Conservation (phyloP, 371 early-diverging fungal genomes). For the Mortierella sp. region DNA sequence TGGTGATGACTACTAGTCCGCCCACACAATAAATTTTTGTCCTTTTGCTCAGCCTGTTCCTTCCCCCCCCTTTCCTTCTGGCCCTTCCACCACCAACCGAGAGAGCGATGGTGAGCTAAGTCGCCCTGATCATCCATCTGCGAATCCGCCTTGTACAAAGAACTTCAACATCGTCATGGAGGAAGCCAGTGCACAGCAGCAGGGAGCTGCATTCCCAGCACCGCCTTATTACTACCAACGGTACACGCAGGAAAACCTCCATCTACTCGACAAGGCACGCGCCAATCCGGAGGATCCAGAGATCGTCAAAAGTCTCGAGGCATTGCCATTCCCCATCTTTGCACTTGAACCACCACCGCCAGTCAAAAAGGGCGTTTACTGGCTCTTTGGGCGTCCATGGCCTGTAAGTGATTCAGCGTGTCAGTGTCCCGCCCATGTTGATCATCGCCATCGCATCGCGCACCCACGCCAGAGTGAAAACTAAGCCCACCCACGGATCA, state of each 20-base stretch:
- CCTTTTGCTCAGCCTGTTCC: too few relatives aligned
- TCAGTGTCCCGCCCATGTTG: too few relatives aligned
- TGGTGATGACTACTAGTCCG: slow-evolving; percentile 67
- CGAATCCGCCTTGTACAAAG: neutral
- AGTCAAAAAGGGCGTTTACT: slow-evolving; percentile 65
- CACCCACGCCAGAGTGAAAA: too few relatives aligned
- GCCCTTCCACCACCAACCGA: too few relatives aligned
- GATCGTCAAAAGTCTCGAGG: slow-evolving; percentile 54
- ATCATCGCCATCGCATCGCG: too few relatives aligned
- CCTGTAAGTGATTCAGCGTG: slow-evolving; percentile 57
- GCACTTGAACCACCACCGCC: slow-evolving; percentile 75
- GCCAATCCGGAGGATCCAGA: slow-evolving; percentile 23
- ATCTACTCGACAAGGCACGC: slow-evolving; percentile 48
- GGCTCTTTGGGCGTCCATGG: slow-evolving; percentile 78
- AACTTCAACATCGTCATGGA: slow-evolving; percentile 19
- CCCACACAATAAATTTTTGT: neutral
- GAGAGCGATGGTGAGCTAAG: too few relatives aligned
- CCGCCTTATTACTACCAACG: slow-evolving; percentile 75
- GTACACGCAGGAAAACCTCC: slow-evolving; percentile 72
- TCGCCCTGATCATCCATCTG: neutral
- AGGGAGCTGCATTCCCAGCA: slow-evolving; percentile 71
- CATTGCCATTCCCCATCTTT: slow-evolving; percentile 57
- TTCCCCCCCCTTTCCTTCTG: too few relatives aligned
- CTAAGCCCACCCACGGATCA: too few relatives aligned
- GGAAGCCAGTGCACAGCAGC: slow-evolving; percentile 53